phyloP scores from a whole-genome alignment of 805 yeast genomes.

The Metschnikowia peoriensis region DNA sequence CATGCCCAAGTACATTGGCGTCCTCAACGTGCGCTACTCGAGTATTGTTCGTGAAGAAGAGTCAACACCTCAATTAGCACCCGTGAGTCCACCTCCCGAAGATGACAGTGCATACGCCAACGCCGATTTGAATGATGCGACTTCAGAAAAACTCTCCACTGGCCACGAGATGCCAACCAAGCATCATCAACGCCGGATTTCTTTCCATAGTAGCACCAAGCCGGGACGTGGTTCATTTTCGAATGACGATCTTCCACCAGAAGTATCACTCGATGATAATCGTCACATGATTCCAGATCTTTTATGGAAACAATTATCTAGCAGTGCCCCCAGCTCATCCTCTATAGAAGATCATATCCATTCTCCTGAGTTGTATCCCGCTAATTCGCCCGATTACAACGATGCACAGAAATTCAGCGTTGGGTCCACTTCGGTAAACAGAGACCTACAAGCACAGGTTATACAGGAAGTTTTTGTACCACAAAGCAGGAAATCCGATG shows the following conservation, averaged over 20 bases:
- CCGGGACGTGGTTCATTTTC: slow-evolving; percentile 3
- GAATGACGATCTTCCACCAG: slow-evolving; percentile 49
- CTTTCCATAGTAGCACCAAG: slow-evolving; percentile 6
- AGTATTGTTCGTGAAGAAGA: slow-evolving; percentile 39
- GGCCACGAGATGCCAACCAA: not conserved
- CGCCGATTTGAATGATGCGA: not conserved
- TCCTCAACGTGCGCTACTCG: slow-evolving; percentile 81
- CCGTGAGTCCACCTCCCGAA: slow-evolving; percentile 4
- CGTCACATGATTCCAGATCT: slow-evolving; percentile 88
- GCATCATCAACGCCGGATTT: slow-evolving; percentile 1
- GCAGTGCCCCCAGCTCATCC: slow-evolving; percentile 22
- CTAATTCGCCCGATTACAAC: slow-evolving; percentile 4
- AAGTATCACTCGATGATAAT: slow-evolving; percentile 89
- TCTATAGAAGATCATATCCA: slow-evolving; percentile 7
- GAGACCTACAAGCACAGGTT: slow-evolving; percentile 38
- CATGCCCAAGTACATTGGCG: slow-evolving; percentile 95
- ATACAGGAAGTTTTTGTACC: slow-evolving; percentile 39
- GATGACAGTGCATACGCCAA: not conserved
- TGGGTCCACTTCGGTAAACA: slow-evolving; percentile 37
- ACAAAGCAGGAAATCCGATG: slow-evolving; percentile 38
- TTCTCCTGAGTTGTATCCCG: slow-evolving; percentile 7
- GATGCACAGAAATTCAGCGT: slow-evolving; percentile 19
- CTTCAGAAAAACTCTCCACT: not conserved
- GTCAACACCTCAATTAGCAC: slow-evolving; percentile 12
- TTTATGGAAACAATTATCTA: slow-evolving; percentile 61